phyloP scores from a whole-genome alignment of 129 eudicot species.

The Artemisia tridentata region DNA sequence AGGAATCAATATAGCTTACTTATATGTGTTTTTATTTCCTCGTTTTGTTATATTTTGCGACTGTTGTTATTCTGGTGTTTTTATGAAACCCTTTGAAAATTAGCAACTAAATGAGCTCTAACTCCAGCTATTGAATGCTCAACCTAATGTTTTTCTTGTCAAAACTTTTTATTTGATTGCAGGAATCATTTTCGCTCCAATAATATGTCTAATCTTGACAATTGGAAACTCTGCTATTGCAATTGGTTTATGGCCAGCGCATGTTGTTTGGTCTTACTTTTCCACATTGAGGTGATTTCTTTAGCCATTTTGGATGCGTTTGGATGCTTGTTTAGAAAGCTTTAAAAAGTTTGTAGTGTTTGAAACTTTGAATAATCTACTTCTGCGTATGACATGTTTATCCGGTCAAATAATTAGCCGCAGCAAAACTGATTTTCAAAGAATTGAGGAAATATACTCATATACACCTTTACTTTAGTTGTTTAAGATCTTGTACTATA shows the following conservation, averaged over 20 bases:
- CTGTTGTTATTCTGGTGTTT: neutral
- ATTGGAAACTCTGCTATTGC: slow-evolving; percentile 65
- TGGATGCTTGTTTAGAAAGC: no score
- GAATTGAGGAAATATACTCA: no score
- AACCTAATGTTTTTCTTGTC: slow-evolving; percentile 1
- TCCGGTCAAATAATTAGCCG: no score
- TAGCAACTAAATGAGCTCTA: neutral
- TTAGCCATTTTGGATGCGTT: neutral
- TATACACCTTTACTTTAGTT: no score
- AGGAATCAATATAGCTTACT: slow-evolving; percentile 17
- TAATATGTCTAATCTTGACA: slow-evolving; percentile 62
- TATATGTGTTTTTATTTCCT: slow-evolving; percentile 31
- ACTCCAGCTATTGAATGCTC: slow-evolving; percentile 12
- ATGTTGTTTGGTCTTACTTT: slow-evolving; percentile 58
- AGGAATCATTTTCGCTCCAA: slow-evolving; percentile 52
- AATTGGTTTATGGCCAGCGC: slow-evolving; percentile 81
- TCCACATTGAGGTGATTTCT: slow-evolving; percentile 55
- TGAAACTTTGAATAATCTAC: no score
- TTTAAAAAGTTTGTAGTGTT: no score
- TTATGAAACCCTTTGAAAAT: neutral
- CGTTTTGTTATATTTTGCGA: slow-evolving; percentile 42
- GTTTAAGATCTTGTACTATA: no score
- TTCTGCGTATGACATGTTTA: no score
- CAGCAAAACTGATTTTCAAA: no score
- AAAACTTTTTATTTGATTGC: slow-evolving; percentile 22